Evolutionary conservation across 306 rosid genomes (phyloP), one percentile per base, ranked within the genome.

Genomic region (Vicia villosa): DNA sequence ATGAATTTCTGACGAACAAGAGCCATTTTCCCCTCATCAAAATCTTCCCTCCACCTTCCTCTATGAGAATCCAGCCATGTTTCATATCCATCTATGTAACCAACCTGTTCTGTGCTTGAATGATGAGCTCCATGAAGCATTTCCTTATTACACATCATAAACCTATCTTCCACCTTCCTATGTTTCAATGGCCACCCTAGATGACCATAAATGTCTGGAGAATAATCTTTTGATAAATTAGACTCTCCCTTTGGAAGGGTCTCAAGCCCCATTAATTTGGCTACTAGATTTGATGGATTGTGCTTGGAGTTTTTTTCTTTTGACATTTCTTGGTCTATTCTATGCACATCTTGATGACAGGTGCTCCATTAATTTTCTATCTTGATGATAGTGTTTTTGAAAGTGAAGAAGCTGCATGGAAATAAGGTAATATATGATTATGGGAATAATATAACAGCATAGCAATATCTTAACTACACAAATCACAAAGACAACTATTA

Each of bases 221-320:
- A 72, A 82, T 55, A 65, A 68, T 80, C 80, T 77, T 83, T 83
- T 57, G 90, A 76, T 68, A 85, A 69, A 80, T 77, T 82, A 46
- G 84, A 65, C 68, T 83, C 85, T 74, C 80, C 78, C 8, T 46
- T 66, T 43, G 95, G 92, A 49, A 89, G 76, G 76, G 86, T 42
- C 46, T 95, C 99, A 73, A 95, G 92, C 72, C 97, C 99, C 99
- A 91, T 95, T 78, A 91, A 81, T 81, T 87, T 89, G 68, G 99
- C 99, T 73, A 95, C 96, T 58, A 89, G 84, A 70, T 91, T 95
- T 52, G 97, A 84, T 32, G 90, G 83, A 28, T 76, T 79, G 74
- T 72, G 89, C 76, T 72, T 95, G 57, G 82, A 83, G 59, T 77
- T 83, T 32, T 79, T 65, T 62, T 83, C 95, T 87, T 84, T 89